phyloP scores from a whole-genome alignment of 2,329 filamentous ascomycete genomes.

The Curvularia spicifera region DNA sequence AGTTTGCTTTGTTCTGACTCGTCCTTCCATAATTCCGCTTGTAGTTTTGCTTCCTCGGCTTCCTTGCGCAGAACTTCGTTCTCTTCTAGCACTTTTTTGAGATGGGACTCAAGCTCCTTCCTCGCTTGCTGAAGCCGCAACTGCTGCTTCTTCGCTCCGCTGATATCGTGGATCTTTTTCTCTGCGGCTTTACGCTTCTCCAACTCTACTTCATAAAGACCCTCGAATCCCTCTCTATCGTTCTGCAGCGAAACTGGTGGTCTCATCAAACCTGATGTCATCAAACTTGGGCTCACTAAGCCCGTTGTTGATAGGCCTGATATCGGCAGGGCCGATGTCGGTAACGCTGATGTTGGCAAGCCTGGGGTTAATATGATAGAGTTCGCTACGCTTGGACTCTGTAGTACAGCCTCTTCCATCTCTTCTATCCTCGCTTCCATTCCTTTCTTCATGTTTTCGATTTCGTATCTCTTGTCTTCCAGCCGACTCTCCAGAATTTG shows the following conservation, averaged over 20 bases:
- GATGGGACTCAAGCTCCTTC: constrained; percentile 3
- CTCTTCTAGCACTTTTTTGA: neutral
- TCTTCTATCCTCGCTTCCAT: neutral
- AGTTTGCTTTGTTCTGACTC: constrained; percentile 7
- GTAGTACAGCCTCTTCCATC: neutral
- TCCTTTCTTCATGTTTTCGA: neutral
- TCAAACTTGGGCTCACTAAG: neutral
- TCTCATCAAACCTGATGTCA: neutral
- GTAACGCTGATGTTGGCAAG: no score
- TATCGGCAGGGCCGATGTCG: no score
- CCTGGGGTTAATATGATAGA: no score
- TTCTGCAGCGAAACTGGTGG: neutral
- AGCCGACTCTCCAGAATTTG: neutral
- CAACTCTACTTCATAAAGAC: neutral
- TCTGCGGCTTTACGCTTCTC: constrained; percentile 1
- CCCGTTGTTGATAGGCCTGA: no score
- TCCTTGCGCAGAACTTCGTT: neutral
- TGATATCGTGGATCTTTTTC: neutral
- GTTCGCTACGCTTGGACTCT: neutral
- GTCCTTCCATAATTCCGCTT: constrained; percentile 3
- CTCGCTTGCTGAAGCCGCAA: constrained; percentile 4
- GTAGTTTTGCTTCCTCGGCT: neutral
- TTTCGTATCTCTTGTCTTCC: neutral
- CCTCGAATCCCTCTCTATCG: neutral
- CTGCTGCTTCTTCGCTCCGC: neutral